These are phyloP conservation scores for Sporothrix dimorphospora DNA, from an alignment of 2,329 filamentous ascomycete genomes.

Conservation along the genomic window DNA sequence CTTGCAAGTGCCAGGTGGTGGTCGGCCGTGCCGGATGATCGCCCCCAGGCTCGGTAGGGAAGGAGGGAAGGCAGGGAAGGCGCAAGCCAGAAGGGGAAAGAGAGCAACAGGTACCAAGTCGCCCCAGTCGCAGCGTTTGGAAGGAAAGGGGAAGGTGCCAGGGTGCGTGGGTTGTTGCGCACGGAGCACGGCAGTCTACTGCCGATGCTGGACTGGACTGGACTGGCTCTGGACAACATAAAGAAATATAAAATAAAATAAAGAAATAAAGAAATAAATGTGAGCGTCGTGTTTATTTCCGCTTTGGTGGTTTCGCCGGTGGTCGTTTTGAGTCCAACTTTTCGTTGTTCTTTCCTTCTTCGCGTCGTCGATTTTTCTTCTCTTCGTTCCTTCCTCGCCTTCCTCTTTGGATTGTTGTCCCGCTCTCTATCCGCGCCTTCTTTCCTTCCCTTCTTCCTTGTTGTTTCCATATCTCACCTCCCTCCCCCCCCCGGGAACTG, in stretches of 20 bases:
- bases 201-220: not conserved
- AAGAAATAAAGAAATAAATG: not conserved
- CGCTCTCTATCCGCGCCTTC: not conserved
- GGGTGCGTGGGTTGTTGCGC: not conserved
- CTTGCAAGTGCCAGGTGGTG: slow-evolving; percentile 10
- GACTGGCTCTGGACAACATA: not conserved
- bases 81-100: not conserved
- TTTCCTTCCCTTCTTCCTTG: not conserved
- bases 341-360: not conserved
- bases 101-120: slow-evolving; percentile 1
- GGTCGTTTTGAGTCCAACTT: not conserved
- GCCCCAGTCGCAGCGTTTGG: not conserved
- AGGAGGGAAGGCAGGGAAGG: not conserved
- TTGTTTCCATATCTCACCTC: slow-evolving; percentile 10
- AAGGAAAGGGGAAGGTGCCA: not conserved
- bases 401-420: not conserved
- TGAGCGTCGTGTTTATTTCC: not conserved
- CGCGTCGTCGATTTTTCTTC: no score
- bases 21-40: slow-evolving; percentile 23
- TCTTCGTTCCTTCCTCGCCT: not conserved
- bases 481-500: not conserved
- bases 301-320: not conserved
- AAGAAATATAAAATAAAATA: not conserved
- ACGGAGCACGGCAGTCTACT: slow-evolving; percentile 2
- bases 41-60: not conserved